Evolutionary conservation across 148 eudicot species (phyloP).

Genomic region (Simmondsia chinensis): DNA sequence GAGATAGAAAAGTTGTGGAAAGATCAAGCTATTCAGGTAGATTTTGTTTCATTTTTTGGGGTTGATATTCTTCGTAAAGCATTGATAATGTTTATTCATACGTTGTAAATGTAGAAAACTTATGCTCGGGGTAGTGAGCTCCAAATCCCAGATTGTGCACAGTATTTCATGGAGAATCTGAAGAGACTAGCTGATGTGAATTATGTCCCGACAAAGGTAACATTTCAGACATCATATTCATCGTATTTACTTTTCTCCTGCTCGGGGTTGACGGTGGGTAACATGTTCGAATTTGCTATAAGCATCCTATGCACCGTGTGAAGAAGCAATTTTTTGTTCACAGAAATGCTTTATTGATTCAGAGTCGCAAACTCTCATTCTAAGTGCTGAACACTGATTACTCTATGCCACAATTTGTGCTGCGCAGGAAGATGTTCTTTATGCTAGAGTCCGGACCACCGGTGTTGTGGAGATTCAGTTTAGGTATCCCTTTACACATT

Average conservation of each 20-base stretch:
- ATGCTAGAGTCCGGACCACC: conserved; percentile 92
- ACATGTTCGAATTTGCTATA: no score
- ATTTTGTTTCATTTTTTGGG: conserved; percentile 1
- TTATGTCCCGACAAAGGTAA: conserved; percentile 89
- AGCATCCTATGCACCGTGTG: no score
- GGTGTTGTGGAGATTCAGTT: conserved; percentile 98
- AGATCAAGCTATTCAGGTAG: conserved; percentile 90
- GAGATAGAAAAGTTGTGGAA: conserved; percentile 78
- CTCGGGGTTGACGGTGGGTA: no score
- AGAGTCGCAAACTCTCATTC: not conserved
- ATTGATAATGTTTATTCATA: not conserved
- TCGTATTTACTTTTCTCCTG: no score
- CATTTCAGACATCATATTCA: no score
- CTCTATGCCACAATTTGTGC: conserved; percentile 2
- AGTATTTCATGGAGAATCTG: conserved; percentile 81
- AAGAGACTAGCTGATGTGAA: conserved; percentile 60
- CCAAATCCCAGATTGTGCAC: conserved; percentile 84
- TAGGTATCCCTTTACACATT: conserved; percentile 34
- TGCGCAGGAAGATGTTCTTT: conserved; percentile 88
- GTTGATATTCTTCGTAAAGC: not conserved
- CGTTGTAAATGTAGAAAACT: conserved; percentile 54
- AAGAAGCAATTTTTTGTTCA: no score
- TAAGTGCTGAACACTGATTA: not conserved
- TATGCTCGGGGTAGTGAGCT: conserved; percentile 73
- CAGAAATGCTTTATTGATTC: no score